Base-by-base conservation (phyloP, 2,329 filamentous ascomycete genomes). In the Fusarium succisae region DNA sequence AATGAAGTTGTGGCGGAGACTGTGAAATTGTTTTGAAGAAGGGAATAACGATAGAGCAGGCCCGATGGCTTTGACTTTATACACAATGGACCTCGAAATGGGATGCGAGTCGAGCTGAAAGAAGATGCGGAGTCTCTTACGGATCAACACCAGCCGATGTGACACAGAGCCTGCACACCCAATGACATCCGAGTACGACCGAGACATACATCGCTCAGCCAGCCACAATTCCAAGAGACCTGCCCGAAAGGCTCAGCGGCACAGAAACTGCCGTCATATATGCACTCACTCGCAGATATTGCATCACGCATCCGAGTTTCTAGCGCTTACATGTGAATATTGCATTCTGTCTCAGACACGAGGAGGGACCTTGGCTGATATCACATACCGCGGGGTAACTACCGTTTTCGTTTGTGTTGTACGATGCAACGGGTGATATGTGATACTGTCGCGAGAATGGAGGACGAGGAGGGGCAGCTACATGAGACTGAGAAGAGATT, bases 1-100 rank as follows among this genome's bases (percentile, higher is more conserved):
- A 0, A 8, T 10, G 15, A 18, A 13, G 11, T 5, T 18, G 5
- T 5, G 6, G 1, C 10, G 8, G 14, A 18, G 47, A 24, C 3
- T 7, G 28, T 13, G 22, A 6, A 2, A 9, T 9, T 50, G 10
- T 6, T 32, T 3, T n/a, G 22, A 18, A n/a, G 20, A n/a, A 15
- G 8, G 5, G 22, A 24, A 1, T 7, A 15, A 35, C 1, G 6
- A 2, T 8, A 35, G 13, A 35, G 1, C 2, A 20, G 6, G 10
- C 13, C 14, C 7, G 44, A 47, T 13, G 18, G 9, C 5, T 13
- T 20, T 9, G 35, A 17, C 18, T 37, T 37, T 37, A 37, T 37
- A 37, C 35, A 37, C 5, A 7, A 18, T 2, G 4, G 13, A 22
- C 20, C 3, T 11, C 12, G 0, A 4, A 28, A 18, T n/a, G 15